Conservation (phyloP, 73 alveolate genomes). For the Paramecium bursaria region DNA sequence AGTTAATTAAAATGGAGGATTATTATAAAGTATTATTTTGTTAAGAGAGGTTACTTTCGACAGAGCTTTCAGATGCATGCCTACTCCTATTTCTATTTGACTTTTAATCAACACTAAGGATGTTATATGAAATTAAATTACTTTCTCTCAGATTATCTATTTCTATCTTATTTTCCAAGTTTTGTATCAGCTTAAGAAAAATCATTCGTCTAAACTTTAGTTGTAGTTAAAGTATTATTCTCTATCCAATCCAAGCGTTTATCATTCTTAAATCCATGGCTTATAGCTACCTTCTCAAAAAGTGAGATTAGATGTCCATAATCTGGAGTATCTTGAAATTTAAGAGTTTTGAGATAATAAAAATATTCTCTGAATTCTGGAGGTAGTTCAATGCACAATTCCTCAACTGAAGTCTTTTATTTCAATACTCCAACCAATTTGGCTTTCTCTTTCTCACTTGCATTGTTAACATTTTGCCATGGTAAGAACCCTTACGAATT, state of each 20-base stretch:
- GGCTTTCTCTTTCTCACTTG: constrained; percentile 89
- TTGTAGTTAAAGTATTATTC: not conserved
- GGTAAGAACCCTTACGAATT: constrained; percentile 81
- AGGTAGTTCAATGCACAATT: constrained; percentile 80
- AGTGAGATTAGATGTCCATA: constrained; percentile 71
- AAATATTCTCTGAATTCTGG: constrained; percentile 62
- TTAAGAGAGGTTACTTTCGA: not conserved
- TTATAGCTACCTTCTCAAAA: constrained; percentile 15
- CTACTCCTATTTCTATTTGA: constrained; percentile 43
- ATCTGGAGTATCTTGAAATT: constrained; percentile 88
- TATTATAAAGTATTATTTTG: constrained; percentile 8
- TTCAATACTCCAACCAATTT: constrained; percentile 87
- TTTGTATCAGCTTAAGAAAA: not conserved
- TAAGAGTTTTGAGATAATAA: constrained; percentile 71
- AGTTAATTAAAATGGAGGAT: constrained; percentile 16
- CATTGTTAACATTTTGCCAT: constrained; percentile 94
- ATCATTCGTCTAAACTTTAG: not conserved
- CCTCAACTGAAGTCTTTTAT: constrained; percentile 82
- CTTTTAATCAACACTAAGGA: not conserved
- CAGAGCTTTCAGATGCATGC: constrained; percentile 41
- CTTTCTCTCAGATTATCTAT: not conserved
- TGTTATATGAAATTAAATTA: too few relatives aligned
- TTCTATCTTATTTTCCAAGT: not conserved
- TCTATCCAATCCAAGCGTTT: constrained; percentile 57
- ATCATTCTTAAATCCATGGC: constrained; percentile 34